Evolutionary conservation across 1,139 yeast species (phyloP), one percentile per base, ranked within the genome.

Genomic region (Suhomyces guaymorum): DNA sequence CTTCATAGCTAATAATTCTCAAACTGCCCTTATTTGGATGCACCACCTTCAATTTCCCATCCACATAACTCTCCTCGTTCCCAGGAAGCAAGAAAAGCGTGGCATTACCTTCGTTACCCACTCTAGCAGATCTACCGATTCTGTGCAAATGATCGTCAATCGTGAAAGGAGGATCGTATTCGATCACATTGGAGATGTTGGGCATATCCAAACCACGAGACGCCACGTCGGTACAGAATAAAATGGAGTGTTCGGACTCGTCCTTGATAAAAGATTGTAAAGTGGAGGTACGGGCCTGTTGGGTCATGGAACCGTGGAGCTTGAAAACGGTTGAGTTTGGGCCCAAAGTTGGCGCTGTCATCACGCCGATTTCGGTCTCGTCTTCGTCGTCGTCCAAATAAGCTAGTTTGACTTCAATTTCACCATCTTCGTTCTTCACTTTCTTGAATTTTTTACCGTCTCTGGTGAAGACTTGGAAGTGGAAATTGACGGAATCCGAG

Each of bases 401-500:
- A 1, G 38, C 51, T 41, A 48, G 49, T 7, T 42, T 41, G 11
- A 46, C 42, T 28, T 49, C 59, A 6, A 47, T 32, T 42, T 52
- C 51, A 2, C 54, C 58, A 25, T 61, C 66, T 30, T 51, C 51
- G 30, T 57, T 53, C 38, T 52, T 57, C 32, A 38, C 58, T 59
- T 49, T 64, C 48, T 48, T 61, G 15, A 66, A 61, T 23, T 63
- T 58, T 36, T 64, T 63, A 9, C 84, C 84, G 9, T 66, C 66
- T 39, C 80, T 59, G 3, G 94, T 73, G 49, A 90, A 80, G 0
- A 80, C 82, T 32, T 78, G 76, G 57, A 80, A 88, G 61, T 92
- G 97, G 64, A 85, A 92, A 48, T 92, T 89, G 15, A 94, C 97
- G 10, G 96, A 85, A 54, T 92, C 97, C 0, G 97, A 81, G 63